These are phyloP conservation scores for Colletotrichum lentis DNA, from an alignment of 2,329 filamentous ascomycete genomes.

Conservation along the genomic window DNA sequence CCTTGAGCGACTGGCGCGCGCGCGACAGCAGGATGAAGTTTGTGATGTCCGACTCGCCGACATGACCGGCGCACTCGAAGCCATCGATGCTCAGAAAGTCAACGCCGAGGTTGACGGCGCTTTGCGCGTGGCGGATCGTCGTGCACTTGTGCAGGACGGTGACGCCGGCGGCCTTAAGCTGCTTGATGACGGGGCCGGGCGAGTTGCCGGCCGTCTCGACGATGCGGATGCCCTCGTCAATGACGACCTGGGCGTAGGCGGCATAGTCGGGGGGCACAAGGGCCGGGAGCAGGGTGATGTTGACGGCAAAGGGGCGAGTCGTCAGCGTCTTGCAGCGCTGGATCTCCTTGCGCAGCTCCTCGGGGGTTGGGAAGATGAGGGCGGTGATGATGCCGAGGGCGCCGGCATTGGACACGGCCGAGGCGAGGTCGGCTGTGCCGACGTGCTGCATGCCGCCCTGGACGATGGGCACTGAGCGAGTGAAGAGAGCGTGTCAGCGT, in stretches of 20 bases:
- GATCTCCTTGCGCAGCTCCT: slow-evolving; percentile 93
- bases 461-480: slow-evolving; percentile 73
- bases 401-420: slow-evolving; percentile 82
- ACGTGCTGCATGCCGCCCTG: slow-evolving; percentile 91
- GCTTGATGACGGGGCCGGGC: slow-evolving; percentile 87
- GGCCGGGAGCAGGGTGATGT: slow-evolving; percentile 91
- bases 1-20: slow-evolving; percentile 81
- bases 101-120: slow-evolving; percentile 90
- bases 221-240: slow-evolving; percentile 89
- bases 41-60: slow-evolving; percentile 86
- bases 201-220: slow-evolving; percentile 92
- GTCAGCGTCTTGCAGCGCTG: slow-evolving; percentile 83
- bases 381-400: slow-evolving; percentile 84
- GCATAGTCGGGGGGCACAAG: slow-evolving; percentile 90
- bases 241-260: slow-evolving; percentile 89
- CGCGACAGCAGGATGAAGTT: slow-evolving; percentile 88
- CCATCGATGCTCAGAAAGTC: slow-evolving; percentile 98
- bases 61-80: slow-evolving; percentile 94
- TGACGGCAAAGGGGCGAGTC: slow-evolving; percentile 84
- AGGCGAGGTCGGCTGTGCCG: slow-evolving; percentile 80
- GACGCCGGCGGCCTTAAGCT: slow-evolving; percentile 81
- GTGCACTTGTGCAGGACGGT: slow-evolving; percentile 97
- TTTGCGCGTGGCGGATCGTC: slow-evolving; percentile 90
- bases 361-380: slow-evolving; percentile 90
- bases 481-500: slow-evolving; percentile 24